Evolutionary conservation across 1,284 basidiomycete genomes (phyloP), one percentile per base, ranked within the genome.

Genomic region (Cutaneotrichosporon curvatum): DNA sequence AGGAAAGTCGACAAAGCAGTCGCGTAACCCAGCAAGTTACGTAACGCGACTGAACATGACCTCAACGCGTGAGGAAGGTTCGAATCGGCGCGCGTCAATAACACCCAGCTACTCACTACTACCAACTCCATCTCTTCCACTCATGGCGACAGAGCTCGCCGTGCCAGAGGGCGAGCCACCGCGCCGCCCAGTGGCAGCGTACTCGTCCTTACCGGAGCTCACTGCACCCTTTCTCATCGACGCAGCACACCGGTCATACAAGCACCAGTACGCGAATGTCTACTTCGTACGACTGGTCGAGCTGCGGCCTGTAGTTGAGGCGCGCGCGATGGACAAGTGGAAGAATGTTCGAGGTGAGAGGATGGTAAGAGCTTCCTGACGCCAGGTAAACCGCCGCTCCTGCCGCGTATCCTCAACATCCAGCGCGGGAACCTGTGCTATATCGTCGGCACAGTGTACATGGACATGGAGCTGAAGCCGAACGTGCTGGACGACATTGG

Each of bases 381-480:
- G 7, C 1, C 43, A 87, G 86, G 81, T 8, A 77, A 79, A 28
- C 87, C 91, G 1, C 72, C 79, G 8, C 78, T 86, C 32, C 79
- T 95, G 19, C 80, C 84, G 15, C 79, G 91, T 30, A 87, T 97
- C 6, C 80, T 98, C 4, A 92, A 98, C 48, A 82, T 98, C 4
- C 75, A 82, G 41, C 86, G 87, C 59, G 84, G 84, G 0, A 76
- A 86, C 57, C 73, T 94, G 43, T 95, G 88, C 70, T 96, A 85
- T 69, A 80, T 98, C 52, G 76, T 95, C 48, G 94, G 94, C 2
- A 98, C 94, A 0, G 81, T 97, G 2, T 99, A 97, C 70, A 84
- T 95, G 79, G 87, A 95, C 53, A 97, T 98, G 95, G 87, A 87
- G 4, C 77, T 96, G 47, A 99, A 99, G 67, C 94, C 94, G 0